A percentile compares a stretch with the other conserved stretches of the same genome.
These are phyloP conservation scores for Citrullus colocynthis DNA, from an alignment of 306 rosid species.

Conservation along the genomic window DNA sequence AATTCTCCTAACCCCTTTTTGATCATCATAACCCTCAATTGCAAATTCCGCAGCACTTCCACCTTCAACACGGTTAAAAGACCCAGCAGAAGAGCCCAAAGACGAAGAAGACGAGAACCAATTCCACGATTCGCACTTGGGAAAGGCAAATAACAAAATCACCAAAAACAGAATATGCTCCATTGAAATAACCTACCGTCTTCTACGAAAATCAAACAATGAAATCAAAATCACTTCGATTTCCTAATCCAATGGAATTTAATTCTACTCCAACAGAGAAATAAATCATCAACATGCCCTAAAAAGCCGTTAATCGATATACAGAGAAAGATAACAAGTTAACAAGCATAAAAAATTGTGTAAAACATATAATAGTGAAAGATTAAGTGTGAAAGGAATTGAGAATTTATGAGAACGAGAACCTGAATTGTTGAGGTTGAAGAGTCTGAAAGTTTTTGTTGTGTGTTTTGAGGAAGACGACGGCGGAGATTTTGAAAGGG, in stretches of 20 bases:
- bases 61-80: not conserved
- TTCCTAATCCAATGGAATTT: not conserved
- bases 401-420: not conserved
- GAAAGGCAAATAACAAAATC: not conserved
- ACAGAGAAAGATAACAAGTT: not conserved
- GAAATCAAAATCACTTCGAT: not conserved
- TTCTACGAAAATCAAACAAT: not conserved
- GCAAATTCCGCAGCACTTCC: slow-evolving; percentile 36
- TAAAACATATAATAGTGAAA: too few relatives aligned
- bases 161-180: not conserved
- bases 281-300: not conserved
- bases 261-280: not conserved
- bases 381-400: not conserved
- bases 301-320: not conserved
- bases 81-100: not conserved
- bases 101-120: slow-evolving; percentile 10
- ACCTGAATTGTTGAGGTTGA: not conserved
- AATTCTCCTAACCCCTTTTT: slow-evolving; percentile 30
- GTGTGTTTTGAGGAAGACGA: not conserved
- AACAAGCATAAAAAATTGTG: not conserved
- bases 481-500: slow-evolving; percentile 5
- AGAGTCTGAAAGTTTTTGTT: not conserved
- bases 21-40: slow-evolving; percentile 35
- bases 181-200: not conserved
- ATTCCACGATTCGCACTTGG: not conserved